phyloP scores from a whole-genome alignment of 2,329 filamentous ascomycete genomes.

The Fusarium sp. region DNA sequence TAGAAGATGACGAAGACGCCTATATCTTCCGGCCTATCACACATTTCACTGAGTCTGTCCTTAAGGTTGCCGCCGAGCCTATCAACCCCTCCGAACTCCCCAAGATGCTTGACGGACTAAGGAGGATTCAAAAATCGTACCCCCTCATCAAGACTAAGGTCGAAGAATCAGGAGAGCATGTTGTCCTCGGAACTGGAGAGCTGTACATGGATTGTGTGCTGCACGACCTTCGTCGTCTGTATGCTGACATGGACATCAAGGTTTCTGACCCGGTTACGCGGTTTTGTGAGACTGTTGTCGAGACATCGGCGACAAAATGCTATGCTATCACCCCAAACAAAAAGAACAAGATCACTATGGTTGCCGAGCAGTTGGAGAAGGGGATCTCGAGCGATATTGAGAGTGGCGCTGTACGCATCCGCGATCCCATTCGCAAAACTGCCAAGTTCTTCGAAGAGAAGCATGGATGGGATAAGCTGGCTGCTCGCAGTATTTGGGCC shows the following conservation, averaged over 20 bases:
- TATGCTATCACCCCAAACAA: slow-evolving; percentile 98
- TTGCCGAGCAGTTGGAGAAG: slow-evolving; percentile 93
- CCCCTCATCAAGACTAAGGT: slow-evolving; percentile 96
- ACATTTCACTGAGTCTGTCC: slow-evolving; percentile 96
- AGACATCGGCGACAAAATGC: slow-evolving; percentile 97
- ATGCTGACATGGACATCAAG: slow-evolving; percentile 99
- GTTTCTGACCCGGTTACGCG: slow-evolving; percentile 97
- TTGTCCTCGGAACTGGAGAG: slow-evolving; percentile 93
- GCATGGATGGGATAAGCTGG: slow-evolving; percentile 96
- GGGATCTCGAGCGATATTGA: slow-evolving; percentile 97
- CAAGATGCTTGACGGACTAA: slow-evolving; percentile 97
- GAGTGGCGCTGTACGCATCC: slow-evolving; percentile 87
- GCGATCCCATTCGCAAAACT: slow-evolving; percentile 89
- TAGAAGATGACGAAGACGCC: slow-evolving; percentile 88
- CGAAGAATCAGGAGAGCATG: slow-evolving; percentile 96
- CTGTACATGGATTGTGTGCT: slow-evolving; percentile 99
- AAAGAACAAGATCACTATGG: slow-evolving; percentile 99
- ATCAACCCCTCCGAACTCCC: slow-evolving; percentile 98
- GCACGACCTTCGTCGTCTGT: slow-evolving; percentile 91
- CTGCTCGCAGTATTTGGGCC: slow-evolving; percentile 95
- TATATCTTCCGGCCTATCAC: slow-evolving; percentile 94
- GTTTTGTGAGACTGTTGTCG: slow-evolving; percentile 97
- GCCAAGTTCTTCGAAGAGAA: slow-evolving; percentile 98
- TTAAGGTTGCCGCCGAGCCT: slow-evolving; percentile 97
- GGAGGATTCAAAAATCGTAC: slow-evolving; percentile 98